Evolutionary conservation across 2,329 filamentous ascomycete genomes (phyloP).

Genomic region (Fusarium sp.): DNA sequence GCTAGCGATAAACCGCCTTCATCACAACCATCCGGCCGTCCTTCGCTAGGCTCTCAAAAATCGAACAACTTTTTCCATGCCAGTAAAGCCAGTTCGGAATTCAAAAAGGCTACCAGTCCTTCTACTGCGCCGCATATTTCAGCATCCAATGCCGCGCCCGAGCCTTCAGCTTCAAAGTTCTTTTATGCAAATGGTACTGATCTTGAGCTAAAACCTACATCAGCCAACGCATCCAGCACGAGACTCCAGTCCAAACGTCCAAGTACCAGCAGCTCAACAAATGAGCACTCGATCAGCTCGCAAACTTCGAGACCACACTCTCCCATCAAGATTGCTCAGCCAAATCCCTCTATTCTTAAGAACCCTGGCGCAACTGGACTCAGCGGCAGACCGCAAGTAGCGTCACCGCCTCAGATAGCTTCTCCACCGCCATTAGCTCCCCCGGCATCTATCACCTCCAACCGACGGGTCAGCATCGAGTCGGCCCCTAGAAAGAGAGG

Average conservation of each 20-base stretch:
- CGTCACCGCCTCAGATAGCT: constrained; percentile 52
- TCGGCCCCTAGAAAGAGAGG: constrained; percentile 52
- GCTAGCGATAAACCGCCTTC: constrained; percentile 78
- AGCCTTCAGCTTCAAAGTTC: constrained; percentile 70
- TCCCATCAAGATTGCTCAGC: constrained; percentile 58
- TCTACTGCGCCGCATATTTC: constrained; percentile 51
- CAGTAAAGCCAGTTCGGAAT: constrained; percentile 60
- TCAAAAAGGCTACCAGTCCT: constrained; percentile 51
- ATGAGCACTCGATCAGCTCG: constrained; percentile 33
- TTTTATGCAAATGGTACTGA: constrained; percentile 76
- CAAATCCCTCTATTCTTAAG: constrained; percentile 40
- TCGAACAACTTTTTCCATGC: constrained; percentile 69
- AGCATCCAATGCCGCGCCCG: constrained; percentile 51
- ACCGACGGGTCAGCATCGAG: constrained; percentile 59
- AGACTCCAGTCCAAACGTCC: constrained; percentile 57
- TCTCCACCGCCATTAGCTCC: constrained; percentile 55
- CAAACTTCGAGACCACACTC: constrained; percentile 61
- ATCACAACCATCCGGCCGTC: constrained; percentile 52
- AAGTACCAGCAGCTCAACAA: constrained; percentile 49
- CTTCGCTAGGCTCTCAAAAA: constrained; percentile 59
- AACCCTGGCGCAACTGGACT: constrained; percentile 32
- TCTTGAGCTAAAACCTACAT: constrained; percentile 60
- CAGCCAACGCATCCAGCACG: constrained; percentile 60
- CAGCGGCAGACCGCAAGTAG: constrained; percentile 47
- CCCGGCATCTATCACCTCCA: constrained; percentile 46